Conservation (phyloP, 2,329 filamentous ascomycete species). For the Stylonectria norvegica region DNA sequence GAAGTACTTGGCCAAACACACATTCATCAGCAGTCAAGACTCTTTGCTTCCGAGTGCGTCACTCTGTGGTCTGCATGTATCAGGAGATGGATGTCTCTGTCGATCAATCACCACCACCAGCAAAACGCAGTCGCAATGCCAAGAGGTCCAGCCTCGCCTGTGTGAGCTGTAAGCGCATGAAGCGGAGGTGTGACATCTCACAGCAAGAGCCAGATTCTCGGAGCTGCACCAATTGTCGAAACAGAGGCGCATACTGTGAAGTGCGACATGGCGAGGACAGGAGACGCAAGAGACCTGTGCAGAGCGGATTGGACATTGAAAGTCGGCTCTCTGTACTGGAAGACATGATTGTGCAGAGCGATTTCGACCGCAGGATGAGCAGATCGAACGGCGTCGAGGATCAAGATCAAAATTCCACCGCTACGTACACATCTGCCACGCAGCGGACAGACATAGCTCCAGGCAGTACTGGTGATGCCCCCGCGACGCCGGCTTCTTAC, state of each 20-base stretch:
- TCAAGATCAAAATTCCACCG: too few relatives aligned
- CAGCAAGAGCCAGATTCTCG: background rate
- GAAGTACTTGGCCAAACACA: too few relatives aligned
- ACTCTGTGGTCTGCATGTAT: too few relatives aligned
- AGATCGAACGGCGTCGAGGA: too few relatives aligned
- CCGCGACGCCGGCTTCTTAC: too few relatives aligned
- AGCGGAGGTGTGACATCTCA: background rate
- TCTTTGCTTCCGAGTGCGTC: too few relatives aligned
- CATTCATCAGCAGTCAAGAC: too few relatives aligned
- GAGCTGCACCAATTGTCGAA: background rate
- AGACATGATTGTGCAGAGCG: background rate
- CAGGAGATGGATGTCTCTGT: background rate
- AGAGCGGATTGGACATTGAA: background rate
- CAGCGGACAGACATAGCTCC: too few relatives aligned
- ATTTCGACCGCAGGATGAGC: background rate
- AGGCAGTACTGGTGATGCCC: too few relatives aligned
- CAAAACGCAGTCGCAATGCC: background rate
- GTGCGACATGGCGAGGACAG: background rate
- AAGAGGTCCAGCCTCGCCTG: background rate
- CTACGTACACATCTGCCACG: too few relatives aligned
- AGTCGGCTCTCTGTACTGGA: background rate
- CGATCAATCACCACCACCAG: background rate
- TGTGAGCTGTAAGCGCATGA: background rate
- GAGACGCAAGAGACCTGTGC: background rate
- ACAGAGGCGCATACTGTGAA: background rate